Base-by-base conservation (phyloP, 768 basidiomycete genomes). In the Tylopilus felleus region DNA sequence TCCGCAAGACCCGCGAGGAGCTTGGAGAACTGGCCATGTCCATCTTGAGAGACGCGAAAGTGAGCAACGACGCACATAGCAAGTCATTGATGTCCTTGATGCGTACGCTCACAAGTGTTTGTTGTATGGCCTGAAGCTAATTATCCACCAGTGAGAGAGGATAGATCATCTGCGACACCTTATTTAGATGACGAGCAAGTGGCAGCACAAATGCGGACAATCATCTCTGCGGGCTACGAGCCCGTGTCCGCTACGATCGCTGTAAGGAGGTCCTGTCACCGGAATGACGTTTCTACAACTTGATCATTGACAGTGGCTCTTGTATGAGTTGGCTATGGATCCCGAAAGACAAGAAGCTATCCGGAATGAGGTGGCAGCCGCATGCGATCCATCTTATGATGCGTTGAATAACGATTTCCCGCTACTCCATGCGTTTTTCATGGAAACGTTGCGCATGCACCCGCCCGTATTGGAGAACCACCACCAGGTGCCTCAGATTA, bases 381-480 rank as follows among this genome's bases (percentile, higher is more conserved):
- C 76, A 22, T 69, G 69, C 14, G 74, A 83, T 43, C 75, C 82
- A 9, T 73, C 80, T 4, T 78, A 81, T 47, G 83, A 84, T 40
- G 71, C 75, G 25, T 61, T 84, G 50, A 79, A 77, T 49, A 73
- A 67, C 57, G 68, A 73, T 39, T 77, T 75, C 54, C 80, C 82
- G 1, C 71, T 85, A 40, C 73, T 88, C 17, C 80, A 87, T 48
- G 81, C 83, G 2, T 78, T 83, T 9, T 53, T 87, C 42, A 79
- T 80, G 60, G 85, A 86, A 65, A 80, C 80, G 4, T 69, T 87
- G 17, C 79, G 85, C 27, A 64, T 86, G 43, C 82, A 85, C 60
- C 79, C 85, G 17, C 76, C 84, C 1, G 77, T 87, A 31, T 62
- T 82, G 27, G 84, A 86, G 65, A 85, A 86, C 58, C 81, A 85